Base-by-base conservation (phyloP, 345 rosid genomes). In the Aquilaria yunnanensis region DNA sequence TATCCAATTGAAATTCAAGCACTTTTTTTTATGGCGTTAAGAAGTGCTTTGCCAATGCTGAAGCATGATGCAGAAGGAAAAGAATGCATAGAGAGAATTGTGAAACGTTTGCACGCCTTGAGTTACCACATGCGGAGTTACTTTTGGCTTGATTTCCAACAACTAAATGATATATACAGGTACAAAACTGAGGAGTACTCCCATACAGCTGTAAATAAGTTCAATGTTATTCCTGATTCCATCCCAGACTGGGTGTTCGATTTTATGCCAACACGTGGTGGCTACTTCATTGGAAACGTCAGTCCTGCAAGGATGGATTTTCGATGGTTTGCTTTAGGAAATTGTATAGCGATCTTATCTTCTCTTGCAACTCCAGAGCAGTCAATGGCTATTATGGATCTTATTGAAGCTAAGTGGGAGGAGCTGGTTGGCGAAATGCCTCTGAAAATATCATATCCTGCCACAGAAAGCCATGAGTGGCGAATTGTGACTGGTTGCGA, bases 1-100 rank as follows among this genome's bases (percentile, higher is more conserved):
- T 84, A 86, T 70, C 96, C 92, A 14, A 86, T 89, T 1, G 96
- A 89, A 70, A 89, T 86, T 53, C 96, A 89, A 78, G 88, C 96
- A 33, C 93, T 89, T 29, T 89, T 89, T 67, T 84, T 82, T 67
- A 84, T 89, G 96, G 87, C 96, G 16, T 75, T 89, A 66, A 70
- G 87, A 59, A 70, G 69, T 51, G 88, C 96, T 54, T 72, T 71
- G 62, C 67, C 85, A 12, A 72, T 89, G 85, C 78, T 86, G 48
- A 86, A 84, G 68, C 87, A 84, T 14, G 96, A 86, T 33, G 52
- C 76, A 2, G 88, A 85, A 73, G 91, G 91, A 6, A 85, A 85
- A 66, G 88, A 83, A 47, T 72, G 79, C 56, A 77, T 85, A 5
- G 86, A 81, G 72, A 81, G 81, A 60, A 79, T 85, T 37, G 73